Evolutionary conservation across 352 stramenopile species (phyloP), one percentile per base, ranked within the genome.

Genomic region (Salisapilia sapeloensis): DNA sequence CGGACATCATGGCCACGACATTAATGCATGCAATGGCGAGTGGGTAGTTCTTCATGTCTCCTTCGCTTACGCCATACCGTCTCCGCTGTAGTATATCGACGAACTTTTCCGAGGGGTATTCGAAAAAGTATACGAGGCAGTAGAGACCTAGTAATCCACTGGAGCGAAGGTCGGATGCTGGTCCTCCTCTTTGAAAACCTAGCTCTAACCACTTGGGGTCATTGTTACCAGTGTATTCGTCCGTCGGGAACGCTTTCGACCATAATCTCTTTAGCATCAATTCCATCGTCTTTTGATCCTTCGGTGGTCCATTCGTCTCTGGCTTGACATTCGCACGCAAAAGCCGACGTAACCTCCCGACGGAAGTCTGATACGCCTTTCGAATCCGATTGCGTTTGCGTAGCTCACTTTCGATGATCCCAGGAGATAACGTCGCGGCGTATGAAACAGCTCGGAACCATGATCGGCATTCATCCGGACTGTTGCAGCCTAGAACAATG

Each of bases 31-130:
- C 75, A 32, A 90, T 83, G 15, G 71, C 71, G n/a, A 90, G 48
- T 14, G 75, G 75, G 29, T 90, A 90, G 51, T 84, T 87, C 39
- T 85, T 85, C 64, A 90, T 78, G 53, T 90, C 82, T 24, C 71
- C 75, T 51, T 77, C 59, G 42, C 75, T 87, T 36, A 87, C 71
- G 38, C 71, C 72, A 52, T 83, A 69, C 8, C 71, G 60, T 4
- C 69, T 86, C 24, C 75, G 63, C 14, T 65, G 56, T 16, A 85
- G 51, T 29, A 85, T 87, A 12, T 65, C 57, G 40, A 67, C 46
- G 27, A 81, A 81, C 22, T 83, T 55, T 22, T 46, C 48, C 9
- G 60, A 67, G 18, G 71, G 61, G 24, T 72, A 61, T 13, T 49
- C 21, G 22, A 79, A 63, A 42, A 87, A 90, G 38, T 84, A 90